phyloP scores from a whole-genome alignment of 352 stramenopile genomes.

The Phytophthora agathidicida region DNA sequence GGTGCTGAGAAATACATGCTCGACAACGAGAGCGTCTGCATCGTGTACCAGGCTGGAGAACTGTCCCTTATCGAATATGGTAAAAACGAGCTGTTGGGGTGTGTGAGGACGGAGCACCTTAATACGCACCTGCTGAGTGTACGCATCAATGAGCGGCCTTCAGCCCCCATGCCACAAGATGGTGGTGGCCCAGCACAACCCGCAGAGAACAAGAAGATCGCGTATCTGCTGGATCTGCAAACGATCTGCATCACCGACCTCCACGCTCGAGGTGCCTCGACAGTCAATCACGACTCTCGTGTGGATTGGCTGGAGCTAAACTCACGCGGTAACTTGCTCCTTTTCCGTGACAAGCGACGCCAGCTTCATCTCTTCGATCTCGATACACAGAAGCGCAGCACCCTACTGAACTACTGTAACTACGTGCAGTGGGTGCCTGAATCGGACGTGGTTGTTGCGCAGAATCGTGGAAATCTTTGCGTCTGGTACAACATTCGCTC shows the following conservation, averaged over 20 bases:
- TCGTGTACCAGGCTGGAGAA: slow-evolving; percentile 93
- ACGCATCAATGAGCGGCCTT: slow-evolving; percentile 91
- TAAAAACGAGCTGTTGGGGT: slow-evolving; percentile 91
- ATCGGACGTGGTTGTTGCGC: slow-evolving; percentile 94
- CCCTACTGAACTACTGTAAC: slow-evolving; percentile 94
- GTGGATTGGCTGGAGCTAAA: slow-evolving; percentile 97
- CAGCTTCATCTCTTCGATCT: slow-evolving; percentile 94
- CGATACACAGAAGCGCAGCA: slow-evolving; percentile 83
- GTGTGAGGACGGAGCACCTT: slow-evolving; percentile 91
- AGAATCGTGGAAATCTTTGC: slow-evolving; percentile 91
- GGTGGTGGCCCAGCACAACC: slow-evolving; percentile 32
- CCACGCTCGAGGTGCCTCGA: slow-evolving; percentile 77
- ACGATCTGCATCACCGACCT: slow-evolving; percentile 92
- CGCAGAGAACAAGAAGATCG: slow-evolving; percentile 93
- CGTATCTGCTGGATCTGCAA: slow-evolving; percentile 93
- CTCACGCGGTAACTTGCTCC: slow-evolving; percentile 84
- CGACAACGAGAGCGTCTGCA: slow-evolving; percentile 91
- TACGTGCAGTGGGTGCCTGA: slow-evolving; percentile 98
- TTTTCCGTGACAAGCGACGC: slow-evolving; percentile 93
- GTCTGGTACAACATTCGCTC: slow-evolving; percentile 97
- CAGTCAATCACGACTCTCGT: slow-evolving; percentile 91
- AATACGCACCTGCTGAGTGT: slow-evolving; percentile 93
- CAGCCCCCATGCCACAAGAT: slow-evolving; percentile 23
- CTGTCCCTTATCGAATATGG: slow-evolving; percentile 95
- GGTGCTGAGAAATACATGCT: slow-evolving; percentile 95